A percentile compares a stretch with the other conserved stretches of the same genome.
These are phyloP conservation scores for Ceriops zippeliana DNA, from an alignment of 345 rosid species.

Conservation along the genomic window DNA sequence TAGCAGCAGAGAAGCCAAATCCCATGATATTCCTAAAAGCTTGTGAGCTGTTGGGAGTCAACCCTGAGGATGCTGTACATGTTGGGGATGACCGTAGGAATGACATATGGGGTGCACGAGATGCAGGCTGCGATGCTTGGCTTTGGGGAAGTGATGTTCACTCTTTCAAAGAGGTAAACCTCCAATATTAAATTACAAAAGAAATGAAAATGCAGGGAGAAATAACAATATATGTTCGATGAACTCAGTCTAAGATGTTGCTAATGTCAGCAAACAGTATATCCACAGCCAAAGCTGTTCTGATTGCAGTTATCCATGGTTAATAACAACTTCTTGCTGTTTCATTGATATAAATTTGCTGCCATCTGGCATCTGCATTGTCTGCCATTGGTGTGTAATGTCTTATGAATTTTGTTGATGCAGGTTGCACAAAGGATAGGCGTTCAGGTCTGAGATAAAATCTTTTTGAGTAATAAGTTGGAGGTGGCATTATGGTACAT, in stretches of 20 bases:
- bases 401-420: not conserved
- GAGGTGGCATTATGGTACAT: not conserved
- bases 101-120: conserved; percentile 98
- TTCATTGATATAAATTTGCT: no score
- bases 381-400: not conserved
- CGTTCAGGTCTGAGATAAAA: conserved; percentile 43
- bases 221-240: no score
- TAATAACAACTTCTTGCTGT: no score
- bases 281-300: no score
- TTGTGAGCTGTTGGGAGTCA: conserved; percentile 75
- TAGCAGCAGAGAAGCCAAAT: conserved; percentile 96
- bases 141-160: conserved; percentile 94
- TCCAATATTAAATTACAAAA: not conserved
- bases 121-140: conserved; percentile 99
- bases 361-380: no score
- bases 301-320: no score
- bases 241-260: no score
- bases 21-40: conserved; percentile 94
- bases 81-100: conserved; percentile 98
- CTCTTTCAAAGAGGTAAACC: conserved; percentile 76
- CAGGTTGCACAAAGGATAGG: conserved; percentile 86
- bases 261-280: no score
- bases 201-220: not conserved
- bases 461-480: not conserved
- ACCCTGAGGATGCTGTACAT: conserved; percentile 93